A percentile compares a stretch with the other conserved stretches of the same genome.
These are phyloP conservation scores for Fusarium mexicanum DNA, from an alignment of 2,329 filamentous ascomycete genomes.

Conservation along the genomic window DNA sequence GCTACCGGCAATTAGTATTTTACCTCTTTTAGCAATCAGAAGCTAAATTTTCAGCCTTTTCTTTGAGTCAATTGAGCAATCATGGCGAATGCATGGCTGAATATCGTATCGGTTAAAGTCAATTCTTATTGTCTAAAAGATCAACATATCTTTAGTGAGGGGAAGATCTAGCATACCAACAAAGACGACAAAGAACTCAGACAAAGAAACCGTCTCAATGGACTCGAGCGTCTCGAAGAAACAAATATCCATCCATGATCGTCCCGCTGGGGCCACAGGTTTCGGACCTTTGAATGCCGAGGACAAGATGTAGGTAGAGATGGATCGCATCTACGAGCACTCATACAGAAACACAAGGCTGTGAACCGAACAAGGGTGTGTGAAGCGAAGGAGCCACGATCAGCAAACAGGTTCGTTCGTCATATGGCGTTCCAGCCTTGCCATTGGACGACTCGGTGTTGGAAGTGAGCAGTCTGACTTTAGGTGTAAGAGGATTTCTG, in stretches of 20 bases:
- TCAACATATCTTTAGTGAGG: constrained; percentile 11
- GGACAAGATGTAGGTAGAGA: neutral
- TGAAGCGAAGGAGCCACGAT: constrained; percentile 20
- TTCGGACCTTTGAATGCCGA: constrained; percentile 27
- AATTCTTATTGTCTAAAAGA: constrained; percentile 22
- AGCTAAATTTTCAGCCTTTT: constrained; percentile 18
- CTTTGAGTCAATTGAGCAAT: constrained; percentile 20
- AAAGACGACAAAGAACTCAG: neutral
- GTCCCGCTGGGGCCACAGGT: constrained; percentile 11
- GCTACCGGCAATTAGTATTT: constrained; percentile 31
- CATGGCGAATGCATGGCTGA: constrained; percentile 5
- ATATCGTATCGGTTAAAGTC: constrained; percentile 21
- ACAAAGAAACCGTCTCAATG: constrained; percentile 14
- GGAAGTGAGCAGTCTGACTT: constrained; percentile 12
- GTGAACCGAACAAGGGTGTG: constrained; percentile 24
- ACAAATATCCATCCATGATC: constrained; percentile 12
- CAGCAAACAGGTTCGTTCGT: constrained; percentile 27
- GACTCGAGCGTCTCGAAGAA: constrained; percentile 14
- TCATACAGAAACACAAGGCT: constrained; percentile 1
- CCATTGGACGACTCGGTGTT: constrained; percentile 19
- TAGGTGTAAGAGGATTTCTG: constrained; percentile 18
- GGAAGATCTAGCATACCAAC: neutral
- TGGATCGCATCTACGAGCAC: constrained; percentile 6
- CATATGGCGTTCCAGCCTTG: constrained; percentile 11
- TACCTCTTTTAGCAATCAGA: neutral